phyloP scores from a whole-genome alignment of 495 filamentous ascomycete species.

The Filosporella fistucella region DNA sequence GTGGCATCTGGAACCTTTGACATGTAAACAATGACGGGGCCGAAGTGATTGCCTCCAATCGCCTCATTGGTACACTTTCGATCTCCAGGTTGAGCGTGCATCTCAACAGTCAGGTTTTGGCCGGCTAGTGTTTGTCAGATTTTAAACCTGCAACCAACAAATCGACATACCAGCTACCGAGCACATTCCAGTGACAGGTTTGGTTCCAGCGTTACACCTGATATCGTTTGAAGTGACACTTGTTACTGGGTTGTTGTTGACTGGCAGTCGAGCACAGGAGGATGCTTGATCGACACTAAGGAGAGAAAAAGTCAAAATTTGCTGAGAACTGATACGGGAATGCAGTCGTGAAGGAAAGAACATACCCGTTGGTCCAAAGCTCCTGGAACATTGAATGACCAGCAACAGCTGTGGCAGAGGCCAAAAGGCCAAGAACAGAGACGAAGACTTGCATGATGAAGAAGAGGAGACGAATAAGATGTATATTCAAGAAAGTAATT shows the following conservation, averaged over 20 bases:
- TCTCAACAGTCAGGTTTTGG: conserved; percentile 43
- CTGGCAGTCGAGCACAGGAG: conserved; percentile 46
- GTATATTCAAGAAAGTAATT: too few species aligned
- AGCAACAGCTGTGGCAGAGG: conserved; percentile 6
- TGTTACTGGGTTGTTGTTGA: conserved; percentile 48
- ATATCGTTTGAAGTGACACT: conserved; percentile 36
- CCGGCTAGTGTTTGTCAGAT: too few species aligned
- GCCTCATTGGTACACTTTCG: conserved; percentile 38
- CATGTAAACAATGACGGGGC: conserved; percentile 43
- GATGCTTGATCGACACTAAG: conserved; percentile 36
- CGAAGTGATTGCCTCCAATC: conserved; percentile 51
- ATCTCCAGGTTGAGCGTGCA: conserved; percentile 45
- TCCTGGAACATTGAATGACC: conserved; percentile 30
- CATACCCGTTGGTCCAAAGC: conserved; percentile 32
- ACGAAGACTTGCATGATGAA: too few species aligned
- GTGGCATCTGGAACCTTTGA: conserved; percentile 49
- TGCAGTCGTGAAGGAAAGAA: not conserved
- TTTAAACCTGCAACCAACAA: not conserved
- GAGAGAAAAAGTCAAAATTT: too few species aligned
- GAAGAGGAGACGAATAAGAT: too few species aligned
- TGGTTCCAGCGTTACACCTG: conserved; percentile 23
- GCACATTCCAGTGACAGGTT: conserved; percentile 6
- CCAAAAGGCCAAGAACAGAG: conserved; percentile 10
- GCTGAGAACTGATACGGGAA: too few species aligned
- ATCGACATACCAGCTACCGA: conserved; percentile 9